Evolutionary conservation across 1,284 basidiomycete genomes (phyloP).

Genomic region (Inonotus obliquus): DNA sequence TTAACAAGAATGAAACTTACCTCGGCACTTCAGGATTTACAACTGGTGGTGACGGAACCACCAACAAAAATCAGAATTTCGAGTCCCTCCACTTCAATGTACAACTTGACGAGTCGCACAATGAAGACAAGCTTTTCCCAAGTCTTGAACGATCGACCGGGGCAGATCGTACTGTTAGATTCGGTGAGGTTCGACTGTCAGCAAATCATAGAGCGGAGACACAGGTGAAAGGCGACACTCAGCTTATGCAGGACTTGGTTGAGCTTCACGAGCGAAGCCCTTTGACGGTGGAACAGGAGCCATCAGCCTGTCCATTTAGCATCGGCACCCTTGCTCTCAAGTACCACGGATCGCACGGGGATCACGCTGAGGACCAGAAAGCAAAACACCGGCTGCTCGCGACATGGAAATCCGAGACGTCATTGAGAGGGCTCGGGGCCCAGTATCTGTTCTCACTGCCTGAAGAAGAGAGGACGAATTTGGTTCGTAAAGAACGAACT

Average conservation of each 20-base stretch:
- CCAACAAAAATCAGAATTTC: slow-evolving; percentile 9
- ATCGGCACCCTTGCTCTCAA: too few species aligned
- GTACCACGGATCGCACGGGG: too few species aligned
- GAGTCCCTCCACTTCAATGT: slow-evolving; percentile 9
- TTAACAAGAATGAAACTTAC: neutral
- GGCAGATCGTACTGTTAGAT: neutral
- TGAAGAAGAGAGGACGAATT: too few species aligned
- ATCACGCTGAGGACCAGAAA: too few species aligned
- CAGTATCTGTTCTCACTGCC: too few species aligned
- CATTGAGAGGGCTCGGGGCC: too few species aligned
- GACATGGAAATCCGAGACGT: too few species aligned
- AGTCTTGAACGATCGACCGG: neutral
- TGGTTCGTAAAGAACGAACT: too few species aligned
- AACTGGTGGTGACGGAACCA: slow-evolving; percentile 16
- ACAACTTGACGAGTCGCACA: neutral
- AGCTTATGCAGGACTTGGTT: neutral
- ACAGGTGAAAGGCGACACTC: neutral
- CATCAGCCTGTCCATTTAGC: too few species aligned
- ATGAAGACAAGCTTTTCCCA: too few species aligned
- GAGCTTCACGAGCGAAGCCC: slow-evolving; percentile 1
- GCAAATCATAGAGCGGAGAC: slow-evolving; percentile 2
- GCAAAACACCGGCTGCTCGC: too few species aligned
- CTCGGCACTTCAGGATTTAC: slow-evolving; percentile 8
- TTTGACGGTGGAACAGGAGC: too few species aligned
- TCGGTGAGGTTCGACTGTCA: slow-evolving; percentile 5